Percentiles rank a stretch among this genome's conserved stretches.
Evolutionary conservation across 495 filamentous ascomycete genomes (phyloP).

Genomic region (Aspergillus biplanus): DNA sequence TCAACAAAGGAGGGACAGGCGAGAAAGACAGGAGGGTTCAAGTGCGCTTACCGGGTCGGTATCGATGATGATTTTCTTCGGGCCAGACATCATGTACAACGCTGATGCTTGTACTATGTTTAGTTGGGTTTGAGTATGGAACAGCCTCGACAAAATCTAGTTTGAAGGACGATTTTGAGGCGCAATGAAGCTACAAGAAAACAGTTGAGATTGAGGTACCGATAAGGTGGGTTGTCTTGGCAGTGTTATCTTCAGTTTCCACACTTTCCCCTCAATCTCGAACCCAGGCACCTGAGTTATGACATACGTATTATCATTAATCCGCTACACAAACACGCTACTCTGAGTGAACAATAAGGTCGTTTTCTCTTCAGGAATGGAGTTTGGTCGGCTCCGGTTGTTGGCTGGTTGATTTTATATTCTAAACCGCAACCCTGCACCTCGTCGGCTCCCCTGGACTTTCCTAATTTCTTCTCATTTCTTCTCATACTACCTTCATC

Average conservation of each 20-base stretch:
- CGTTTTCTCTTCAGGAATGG: too few relatives aligned
- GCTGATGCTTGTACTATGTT: neutral
- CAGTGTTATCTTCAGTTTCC: slow-evolving; percentile 24
- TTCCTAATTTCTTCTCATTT: too few relatives aligned
- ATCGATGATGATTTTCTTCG: slow-evolving; percentile 85
- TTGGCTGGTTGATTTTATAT: too few relatives aligned
- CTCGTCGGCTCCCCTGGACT: too few relatives aligned
- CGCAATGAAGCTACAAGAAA: neutral
- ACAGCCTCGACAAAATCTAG: too few relatives aligned
- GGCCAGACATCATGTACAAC: slow-evolving; percentile 17
- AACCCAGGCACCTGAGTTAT: neutral
- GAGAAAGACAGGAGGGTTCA: neutral
- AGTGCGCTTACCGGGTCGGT: slow-evolving; percentile 72
- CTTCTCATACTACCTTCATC: too few relatives aligned
- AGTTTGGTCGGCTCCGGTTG: too few relatives aligned
- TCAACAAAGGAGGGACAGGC: neutral
- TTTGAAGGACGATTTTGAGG: too few relatives aligned
- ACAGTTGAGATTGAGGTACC: neutral
- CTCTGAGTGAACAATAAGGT: too few relatives aligned
- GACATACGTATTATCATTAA: neutral
- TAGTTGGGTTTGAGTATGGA: neutral
- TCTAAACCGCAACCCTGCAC: too few relatives aligned
- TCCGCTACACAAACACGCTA: neutral
- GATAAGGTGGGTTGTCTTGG: slow-evolving; percentile 26
- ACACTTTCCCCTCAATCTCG: slow-evolving; percentile 6